These are phyloP conservation scores for Podila epigama DNA, from an alignment of 192 early-diverging fungal species.

Conservation along the genomic window DNA sequence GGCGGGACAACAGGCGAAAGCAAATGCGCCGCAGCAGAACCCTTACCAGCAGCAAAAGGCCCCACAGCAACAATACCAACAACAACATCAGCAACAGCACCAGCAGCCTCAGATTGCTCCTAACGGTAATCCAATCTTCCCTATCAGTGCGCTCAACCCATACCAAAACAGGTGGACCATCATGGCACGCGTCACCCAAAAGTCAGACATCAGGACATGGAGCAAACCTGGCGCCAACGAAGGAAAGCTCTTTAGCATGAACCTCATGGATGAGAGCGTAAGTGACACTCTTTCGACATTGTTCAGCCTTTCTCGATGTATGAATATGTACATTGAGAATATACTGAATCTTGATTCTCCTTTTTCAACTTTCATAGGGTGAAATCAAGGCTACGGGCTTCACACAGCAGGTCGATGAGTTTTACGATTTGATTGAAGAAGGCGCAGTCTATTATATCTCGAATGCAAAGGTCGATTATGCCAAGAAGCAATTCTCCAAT, in stretches of 20 bases:
- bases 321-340: not conserved
- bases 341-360: slow-evolving; percentile 9
- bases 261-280: slow-evolving; percentile 87
- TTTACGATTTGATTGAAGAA: slow-evolving; percentile 81
- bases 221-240: slow-evolving; percentile 71
- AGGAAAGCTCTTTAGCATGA: slow-evolving; percentile 90
- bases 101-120: slow-evolving; percentile 16
- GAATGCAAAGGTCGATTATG: slow-evolving; percentile 80
- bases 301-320: too few relatives aligned
- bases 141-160: slow-evolving; percentile 41
- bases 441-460: slow-evolving; percentile 86
- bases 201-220: slow-evolving; percentile 85
- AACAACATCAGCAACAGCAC: slow-evolving; percentile 17
- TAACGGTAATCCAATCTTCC: slow-evolving; percentile 21
- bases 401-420: slow-evolving; percentile 81
- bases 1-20: not conserved
- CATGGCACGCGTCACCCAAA: slow-evolving; percentile 86
- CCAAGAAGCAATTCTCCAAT: slow-evolving; percentile 83
- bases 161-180: slow-evolving; percentile 84
- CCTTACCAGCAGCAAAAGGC: slow-evolving; percentile 24
- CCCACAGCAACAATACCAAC: slow-evolving; percentile 49
- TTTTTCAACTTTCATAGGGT: slow-evolving; percentile 60
- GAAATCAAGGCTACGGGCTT: slow-evolving; percentile 97
- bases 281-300: slow-evolving; percentile 35
- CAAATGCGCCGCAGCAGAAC: not conserved